Conservation (phyloP, 345 rosid genomes). For the Boechera divaricarpa region DNA sequence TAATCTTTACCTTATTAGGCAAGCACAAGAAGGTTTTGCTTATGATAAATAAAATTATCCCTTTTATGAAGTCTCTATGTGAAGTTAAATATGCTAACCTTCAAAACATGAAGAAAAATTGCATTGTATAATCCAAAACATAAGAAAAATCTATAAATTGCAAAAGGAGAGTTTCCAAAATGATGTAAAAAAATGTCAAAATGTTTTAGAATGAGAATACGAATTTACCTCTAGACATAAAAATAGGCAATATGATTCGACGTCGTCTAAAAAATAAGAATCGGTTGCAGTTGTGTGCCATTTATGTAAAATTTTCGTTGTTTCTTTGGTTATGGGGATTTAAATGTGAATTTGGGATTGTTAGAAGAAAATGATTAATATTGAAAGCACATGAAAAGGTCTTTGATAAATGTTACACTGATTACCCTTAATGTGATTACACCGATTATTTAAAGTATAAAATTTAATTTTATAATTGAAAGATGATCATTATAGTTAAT, state of each 20-base stretch:
- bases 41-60: not conserved
- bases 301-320: not conserved
- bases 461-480: too few relatives aligned
- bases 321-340: slow-evolving; percentile 5
- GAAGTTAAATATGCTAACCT: not conserved
- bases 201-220: too few relatives aligned
- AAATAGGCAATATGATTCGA: too few relatives aligned
- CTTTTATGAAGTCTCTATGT: not conserved
- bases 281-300: slow-evolving; percentile 13
- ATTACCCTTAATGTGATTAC: too few relatives aligned
- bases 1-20: not conserved
- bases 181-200: too few relatives aligned
- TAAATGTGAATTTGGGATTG: slow-evolving; percentile 5
- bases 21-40: not conserved
- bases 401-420: too few relatives aligned
- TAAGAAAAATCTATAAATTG: too few relatives aligned
- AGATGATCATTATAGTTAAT: too few relatives aligned
- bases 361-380: slow-evolving; percentile 17
- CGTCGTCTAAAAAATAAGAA: too few relatives aligned
- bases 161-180: not conserved
- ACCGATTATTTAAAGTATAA: too few relatives aligned
- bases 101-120: not conserved
- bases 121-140: not conserved
- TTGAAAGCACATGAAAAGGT: slow-evolving; percentile 10
- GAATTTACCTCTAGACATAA: not conserved